These are phyloP conservation scores for Lactarius hatsudake DNA, from an alignment of 768 basidiomycete genomes.

Conservation along the genomic window DNA sequence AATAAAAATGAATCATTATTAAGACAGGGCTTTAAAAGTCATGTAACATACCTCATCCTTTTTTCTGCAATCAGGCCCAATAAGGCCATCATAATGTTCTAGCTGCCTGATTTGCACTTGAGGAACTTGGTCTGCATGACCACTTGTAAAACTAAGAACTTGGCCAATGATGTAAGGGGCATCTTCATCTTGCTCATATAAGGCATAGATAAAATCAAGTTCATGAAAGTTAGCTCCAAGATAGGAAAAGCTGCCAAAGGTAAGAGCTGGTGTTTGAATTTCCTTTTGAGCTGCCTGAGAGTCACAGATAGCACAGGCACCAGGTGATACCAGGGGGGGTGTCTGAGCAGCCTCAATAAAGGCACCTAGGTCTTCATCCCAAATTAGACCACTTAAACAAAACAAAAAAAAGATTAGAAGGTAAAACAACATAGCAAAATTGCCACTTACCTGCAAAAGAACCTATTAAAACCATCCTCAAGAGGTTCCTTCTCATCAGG, in stretches of 20 bases:
- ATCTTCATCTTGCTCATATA: constrained; percentile 31
- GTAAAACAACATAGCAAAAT: neutral
- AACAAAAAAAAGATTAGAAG: neutral
- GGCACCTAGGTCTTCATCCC: constrained; percentile 46
- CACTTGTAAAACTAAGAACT: constrained; percentile 42
- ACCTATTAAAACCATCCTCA: constrained; percentile 46
- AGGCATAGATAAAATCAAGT: constrained; percentile 60
- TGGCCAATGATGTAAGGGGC: constrained; percentile 54
- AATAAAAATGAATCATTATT: constrained; percentile 9
- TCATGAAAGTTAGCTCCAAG: constrained; percentile 51
- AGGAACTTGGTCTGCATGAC: constrained; percentile 25
- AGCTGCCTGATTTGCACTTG: constrained; percentile 43
- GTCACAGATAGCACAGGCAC: constrained; percentile 24
- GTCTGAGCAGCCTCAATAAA: constrained; percentile 45
- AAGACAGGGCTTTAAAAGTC: neutral
- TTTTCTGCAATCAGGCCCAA: constrained; percentile 20
- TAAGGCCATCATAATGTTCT: constrained; percentile 45
- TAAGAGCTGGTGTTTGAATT: constrained; percentile 29
- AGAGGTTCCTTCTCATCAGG: constrained; percentile 45
- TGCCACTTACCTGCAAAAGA: constrained; percentile 52
- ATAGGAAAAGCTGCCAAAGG: constrained; percentile 38
- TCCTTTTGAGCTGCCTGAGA: neutral
- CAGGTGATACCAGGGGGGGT: constrained; percentile 34
- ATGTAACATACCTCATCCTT: constrained; percentile 18
- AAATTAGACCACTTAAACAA: constrained; percentile 44